Evolutionary conservation across 257 asterid genomes (phyloP).

Genomic region (Solanum etuberosum): DNA sequence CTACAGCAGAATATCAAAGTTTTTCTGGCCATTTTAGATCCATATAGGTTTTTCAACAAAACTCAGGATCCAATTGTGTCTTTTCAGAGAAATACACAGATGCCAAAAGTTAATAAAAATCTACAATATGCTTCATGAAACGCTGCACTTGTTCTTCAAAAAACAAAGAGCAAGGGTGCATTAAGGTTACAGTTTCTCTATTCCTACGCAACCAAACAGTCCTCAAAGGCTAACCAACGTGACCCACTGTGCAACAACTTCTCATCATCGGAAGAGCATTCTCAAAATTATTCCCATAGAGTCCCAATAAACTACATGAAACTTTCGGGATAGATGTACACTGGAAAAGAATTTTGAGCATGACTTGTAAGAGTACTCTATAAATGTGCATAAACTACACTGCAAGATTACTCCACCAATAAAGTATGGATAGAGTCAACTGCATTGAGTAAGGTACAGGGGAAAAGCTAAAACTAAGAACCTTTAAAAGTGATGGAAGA

Average conservation of each 20-base stretch:
- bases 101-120: not conserved
- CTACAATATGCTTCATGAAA: not conserved
- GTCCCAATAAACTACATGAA: not conserved
- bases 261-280: not conserved
- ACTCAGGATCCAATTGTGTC: not conserved
- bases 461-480: conserved; percentile 10
- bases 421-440: not conserved
- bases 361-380: not conserved
- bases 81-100: not conserved
- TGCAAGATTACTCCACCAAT: not conserved
- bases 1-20: not conserved
- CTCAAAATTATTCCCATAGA: not conserved
- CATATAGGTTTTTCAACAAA: not conserved
- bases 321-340: not conserved
- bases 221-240: not conserved
- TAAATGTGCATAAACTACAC: not conserved
- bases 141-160: not conserved
- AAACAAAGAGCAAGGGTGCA: not conserved
- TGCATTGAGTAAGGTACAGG: not conserved
- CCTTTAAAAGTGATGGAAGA: conserved; percentile 98
- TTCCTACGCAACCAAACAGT: not conserved
- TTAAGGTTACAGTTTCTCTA: not conserved
- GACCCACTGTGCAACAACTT: not conserved
- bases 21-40: not conserved
- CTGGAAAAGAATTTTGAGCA: not conserved